Evolutionary conservation across 768 basidiomycete genomes (phyloP), one percentile per base, ranked within the genome.

Genomic region (Tremella fuciformis): DNA sequence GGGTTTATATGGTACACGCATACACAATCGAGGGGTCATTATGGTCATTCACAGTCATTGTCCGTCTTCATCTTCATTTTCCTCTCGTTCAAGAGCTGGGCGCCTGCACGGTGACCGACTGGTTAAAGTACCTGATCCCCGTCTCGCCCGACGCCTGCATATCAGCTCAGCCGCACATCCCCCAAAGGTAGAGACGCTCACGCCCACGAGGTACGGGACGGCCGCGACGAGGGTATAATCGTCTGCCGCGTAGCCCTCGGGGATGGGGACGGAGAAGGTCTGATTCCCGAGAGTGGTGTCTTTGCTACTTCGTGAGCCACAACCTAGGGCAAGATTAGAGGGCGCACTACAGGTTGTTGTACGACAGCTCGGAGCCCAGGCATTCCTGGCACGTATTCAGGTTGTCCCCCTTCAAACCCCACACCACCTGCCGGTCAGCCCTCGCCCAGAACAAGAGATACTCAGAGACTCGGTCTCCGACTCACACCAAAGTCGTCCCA

Each of bases 101-200:
- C 4, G 42, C 4, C 29, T 34, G 29, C 42, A 57, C 46, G 34
- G 55, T 48, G 19, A 61, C 51, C 8, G 47, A 24, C 18, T 51
- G 55, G 34, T 57, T 63, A 48, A 54, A 63, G 41, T 63, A 63
- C 21, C 48, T n/a, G 47, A 63, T 58, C 15, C 57, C 52, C 13
- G 61, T 63, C 19, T 40, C 53, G 24, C 57, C 58, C 11, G 58
- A 59, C 8, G 51, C 58, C 52, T 53, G 24, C 22, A 4, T 42
- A 42, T 52, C 16, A 38, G 34, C 51, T n/a, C 15, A 6, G 8
- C 13, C 37, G 29, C 29, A 34, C 11, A 11, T 34, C n/a, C n/a
- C n/a, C n/a, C 29, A 53, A n/a, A 19, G 37, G 38, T 3, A 25
- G 8, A 37, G 9, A n/a, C 8, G 49, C 55, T 57, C 55, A 58